phyloP scores from a whole-genome alignment of 2,329 filamentous ascomycete species.

The Stylonectria norvegica region DNA sequence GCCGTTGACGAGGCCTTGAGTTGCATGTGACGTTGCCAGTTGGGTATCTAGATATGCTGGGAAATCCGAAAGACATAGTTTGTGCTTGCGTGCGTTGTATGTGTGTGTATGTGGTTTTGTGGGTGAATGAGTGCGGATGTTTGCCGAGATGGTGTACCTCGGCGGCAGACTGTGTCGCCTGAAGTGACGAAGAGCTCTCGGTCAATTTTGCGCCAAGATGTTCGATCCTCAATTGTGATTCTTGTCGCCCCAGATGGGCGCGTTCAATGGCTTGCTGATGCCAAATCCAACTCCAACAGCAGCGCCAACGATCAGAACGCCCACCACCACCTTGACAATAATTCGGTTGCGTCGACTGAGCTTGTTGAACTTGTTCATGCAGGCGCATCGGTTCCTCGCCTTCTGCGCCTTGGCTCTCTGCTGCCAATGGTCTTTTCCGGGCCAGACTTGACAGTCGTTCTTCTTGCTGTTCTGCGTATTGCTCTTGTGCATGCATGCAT shows the following conservation, averaged over 20 bases:
- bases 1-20: too few relatives aligned
- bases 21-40: conserved; percentile 7
- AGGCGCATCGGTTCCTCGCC: conserved; percentile 48
- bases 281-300: conserved; percentile 57
- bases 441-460: conserved; percentile 56
- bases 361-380: conserved; percentile 49
- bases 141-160: too few relatives aligned
- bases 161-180: too few relatives aligned
- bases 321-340: conserved; percentile 52
- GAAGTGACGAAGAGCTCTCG: too few relatives aligned
- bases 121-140: neutral
- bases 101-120: too few relatives aligned
- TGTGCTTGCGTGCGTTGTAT: too few relatives aligned
- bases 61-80: conserved; percentile 10
- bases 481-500: conserved; percentile 32
- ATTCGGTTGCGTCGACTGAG: conserved; percentile 54
- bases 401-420: conserved; percentile 56
- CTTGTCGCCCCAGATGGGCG: conserved; percentile 53
- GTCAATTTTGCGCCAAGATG: too few relatives aligned
- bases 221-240: conserved; percentile 13
- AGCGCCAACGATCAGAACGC: conserved; percentile 49
- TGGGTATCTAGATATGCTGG: conserved; percentile 18
- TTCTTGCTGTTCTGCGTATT: conserved; percentile 31
- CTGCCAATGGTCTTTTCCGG: conserved; percentile 58
- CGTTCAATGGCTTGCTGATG: conserved; percentile 57